Conservation (phyloP, 176 grass and related monocot genomes). For the Zizania latifolia region DNA sequence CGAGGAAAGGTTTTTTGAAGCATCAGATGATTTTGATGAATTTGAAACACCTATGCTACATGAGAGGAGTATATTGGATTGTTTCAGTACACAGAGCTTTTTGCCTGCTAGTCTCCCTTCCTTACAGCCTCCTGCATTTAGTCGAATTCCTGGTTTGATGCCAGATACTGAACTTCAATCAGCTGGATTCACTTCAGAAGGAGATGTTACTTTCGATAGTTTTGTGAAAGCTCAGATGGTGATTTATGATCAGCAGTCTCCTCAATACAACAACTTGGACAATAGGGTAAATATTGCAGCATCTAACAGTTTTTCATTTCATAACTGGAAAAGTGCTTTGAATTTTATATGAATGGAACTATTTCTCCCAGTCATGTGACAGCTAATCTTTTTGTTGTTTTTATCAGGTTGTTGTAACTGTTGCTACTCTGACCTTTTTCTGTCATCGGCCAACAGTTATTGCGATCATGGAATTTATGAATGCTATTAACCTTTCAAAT, state of each 20-base stretch:
- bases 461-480: slow-evolving; percentile 88
- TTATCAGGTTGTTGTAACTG: slow-evolving; percentile 78
- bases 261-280: slow-evolving; percentile 80
- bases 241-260: slow-evolving; percentile 82
- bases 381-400: slow-evolving; percentile 26
- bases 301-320: not conserved
- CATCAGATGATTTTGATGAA: slow-evolving; percentile 86
- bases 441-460: slow-evolving; percentile 88
- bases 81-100: slow-evolving; percentile 50
- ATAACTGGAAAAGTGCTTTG: not conserved
- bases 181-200: slow-evolving; percentile 40
- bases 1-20: slow-evolving; percentile 85
- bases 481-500: slow-evolving; percentile 73
- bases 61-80: slow-evolving; percentile 51
- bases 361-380: slow-evolving; percentile 10
- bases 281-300: slow-evolving; percentile 64
- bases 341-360: slow-evolving; percentile 1
- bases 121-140: slow-evolving; percentile 63
- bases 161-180: slow-evolving; percentile 58
- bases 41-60: slow-evolving; percentile 50
- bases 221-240: slow-evolving; percentile 96
- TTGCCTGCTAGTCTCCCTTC: slow-evolving; percentile 47
- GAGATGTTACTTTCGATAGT: slow-evolving; percentile 54
- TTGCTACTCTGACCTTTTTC: slow-evolving; percentile 91
- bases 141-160: slow-evolving; percentile 74